These are phyloP conservation scores for Clonostachys sp. DNA, from an alignment of 2,329 filamentous ascomycete genomes.

Conservation along the genomic window DNA sequence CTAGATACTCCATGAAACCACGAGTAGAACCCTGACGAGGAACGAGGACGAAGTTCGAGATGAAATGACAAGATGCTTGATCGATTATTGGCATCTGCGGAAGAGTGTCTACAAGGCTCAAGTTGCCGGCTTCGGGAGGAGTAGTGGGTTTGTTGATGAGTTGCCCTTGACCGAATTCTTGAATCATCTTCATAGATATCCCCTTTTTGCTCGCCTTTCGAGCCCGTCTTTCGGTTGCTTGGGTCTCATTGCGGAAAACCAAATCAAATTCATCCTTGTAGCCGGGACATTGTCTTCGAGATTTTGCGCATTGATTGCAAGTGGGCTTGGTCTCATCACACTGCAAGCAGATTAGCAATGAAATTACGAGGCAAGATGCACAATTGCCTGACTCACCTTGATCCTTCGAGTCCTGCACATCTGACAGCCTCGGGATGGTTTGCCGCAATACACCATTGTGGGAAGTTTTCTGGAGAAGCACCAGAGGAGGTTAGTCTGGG, in stretches of 20 bases:
- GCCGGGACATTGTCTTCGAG: conserved; percentile 58
- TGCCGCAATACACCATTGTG: conserved; percentile 62
- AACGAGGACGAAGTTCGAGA: conserved; percentile 55
- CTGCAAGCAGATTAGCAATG: conserved; percentile 26
- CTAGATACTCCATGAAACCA: conserved; percentile 55
- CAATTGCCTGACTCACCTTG: conserved; percentile 45
- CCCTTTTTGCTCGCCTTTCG: conserved; percentile 49
- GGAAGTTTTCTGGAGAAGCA: neutral
- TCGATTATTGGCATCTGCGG: conserved; percentile 42
- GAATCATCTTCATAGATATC: conserved; percentile 23
- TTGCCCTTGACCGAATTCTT: conserved; percentile 2
- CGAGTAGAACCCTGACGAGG: conserved; percentile 43
- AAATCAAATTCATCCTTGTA: conserved; percentile 70
- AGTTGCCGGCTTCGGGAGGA: neutral
- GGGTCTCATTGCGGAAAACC: conserved; percentile 69
- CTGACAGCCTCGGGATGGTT: conserved; percentile 65
- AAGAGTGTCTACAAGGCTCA: neutral
- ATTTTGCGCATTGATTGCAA: conserved; percentile 62
- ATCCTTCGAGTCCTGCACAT: conserved; percentile 71
- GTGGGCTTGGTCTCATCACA: conserved; percentile 65
- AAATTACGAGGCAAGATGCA: neutral
- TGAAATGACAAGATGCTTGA: conserved; percentile 54
- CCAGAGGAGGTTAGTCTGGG: neutral
- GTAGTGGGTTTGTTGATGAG: neutral
- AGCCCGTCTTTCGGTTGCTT: conserved; percentile 60